These are phyloP conservation scores for Xylaria sp. DNA, from an alignment of 2,329 filamentous ascomycete genomes.

Conservation along the genomic window DNA sequence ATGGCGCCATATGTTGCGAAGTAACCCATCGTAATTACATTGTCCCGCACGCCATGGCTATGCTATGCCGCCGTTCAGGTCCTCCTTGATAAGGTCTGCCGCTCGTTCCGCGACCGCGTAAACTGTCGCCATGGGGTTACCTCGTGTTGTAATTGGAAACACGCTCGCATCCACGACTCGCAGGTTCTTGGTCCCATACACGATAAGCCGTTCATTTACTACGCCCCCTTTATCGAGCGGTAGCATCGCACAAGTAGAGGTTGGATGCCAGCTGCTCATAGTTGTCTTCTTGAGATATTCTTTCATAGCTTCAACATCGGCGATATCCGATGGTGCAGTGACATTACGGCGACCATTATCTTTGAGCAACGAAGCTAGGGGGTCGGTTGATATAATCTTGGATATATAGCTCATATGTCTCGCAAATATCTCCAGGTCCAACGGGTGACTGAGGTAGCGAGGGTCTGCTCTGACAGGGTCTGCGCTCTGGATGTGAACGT, in stretches of 20 bases:
- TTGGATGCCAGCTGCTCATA: constrained; percentile 1
- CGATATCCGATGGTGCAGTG: background rate
- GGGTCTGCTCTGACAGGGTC: background rate
- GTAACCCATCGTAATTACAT: background rate
- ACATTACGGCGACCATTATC: background rate
- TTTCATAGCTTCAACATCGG: background rate
- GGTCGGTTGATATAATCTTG: background rate
- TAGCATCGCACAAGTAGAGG: constrained; percentile 1
- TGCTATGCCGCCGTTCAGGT: background rate
- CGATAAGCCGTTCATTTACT: background rate
- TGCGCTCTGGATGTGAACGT: background rate
- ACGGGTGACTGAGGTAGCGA: background rate
- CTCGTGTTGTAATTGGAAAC: background rate
- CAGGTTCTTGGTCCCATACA: background rate
- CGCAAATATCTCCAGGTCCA: background rate
- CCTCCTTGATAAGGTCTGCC: constrained; percentile 6
- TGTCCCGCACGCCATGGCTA: background rate
- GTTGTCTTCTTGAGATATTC: background rate
- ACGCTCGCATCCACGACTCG: constrained; percentile 1
- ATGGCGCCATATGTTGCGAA: background rate
- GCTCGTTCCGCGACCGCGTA: constrained; percentile 1
- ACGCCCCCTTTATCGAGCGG: background rate
- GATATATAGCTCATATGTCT: background rate
- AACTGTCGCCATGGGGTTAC: constrained; percentile 1
- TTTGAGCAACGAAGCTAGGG: background rate